Conservation (phyloP, 2,329 filamentous ascomycete species). For the Coleophoma eucalyptorum region DNA sequence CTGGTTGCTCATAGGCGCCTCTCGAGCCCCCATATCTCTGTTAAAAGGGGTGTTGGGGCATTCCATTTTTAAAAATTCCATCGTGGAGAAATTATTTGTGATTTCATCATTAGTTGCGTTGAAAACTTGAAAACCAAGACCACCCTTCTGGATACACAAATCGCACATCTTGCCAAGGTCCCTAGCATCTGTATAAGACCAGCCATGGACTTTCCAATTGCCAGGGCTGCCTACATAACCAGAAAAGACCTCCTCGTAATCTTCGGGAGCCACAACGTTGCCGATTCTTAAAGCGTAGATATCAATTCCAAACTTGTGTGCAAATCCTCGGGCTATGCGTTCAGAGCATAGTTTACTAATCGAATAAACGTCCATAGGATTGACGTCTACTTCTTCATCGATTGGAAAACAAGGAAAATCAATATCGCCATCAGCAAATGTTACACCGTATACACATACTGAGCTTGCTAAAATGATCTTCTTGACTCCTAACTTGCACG, state of each 20-base stretch:
- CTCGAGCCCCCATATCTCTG: constrained; percentile 51
- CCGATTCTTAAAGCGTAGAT: constrained; percentile 60
- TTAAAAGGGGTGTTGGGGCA: constrained; percentile 47
- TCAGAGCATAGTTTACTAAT: constrained; percentile 57
- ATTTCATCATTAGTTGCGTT: constrained; percentile 62
- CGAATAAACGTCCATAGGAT: constrained; percentile 50
- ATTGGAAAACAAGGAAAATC: constrained; percentile 57
- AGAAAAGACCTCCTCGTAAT: constrained; percentile 51
- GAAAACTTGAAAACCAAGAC: constrained; percentile 59
- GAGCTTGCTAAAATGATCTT: constrained; percentile 59
- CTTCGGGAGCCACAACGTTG: constrained; percentile 57
- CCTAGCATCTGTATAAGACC: constrained; percentile 59
- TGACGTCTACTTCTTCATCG: constrained; percentile 51
- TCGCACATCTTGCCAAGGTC: constrained; percentile 61
- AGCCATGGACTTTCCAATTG: constrained; percentile 52
- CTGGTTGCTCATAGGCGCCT: constrained; percentile 56
- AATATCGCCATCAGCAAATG: constrained; percentile 53
- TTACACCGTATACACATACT: constrained; percentile 58
- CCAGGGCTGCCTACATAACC: constrained; percentile 45
- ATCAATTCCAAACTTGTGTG: constrained; percentile 49
- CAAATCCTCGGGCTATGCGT: constrained; percentile 49
- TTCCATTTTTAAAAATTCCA: constrained; percentile 44
- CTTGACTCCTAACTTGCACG: constrained; percentile 55
- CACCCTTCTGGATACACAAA: constrained; percentile 45
- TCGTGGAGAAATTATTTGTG: constrained; percentile 47